Conservation (phyloP, 805 yeast genomes). For the Ogataea thermomethanolica region DNA sequence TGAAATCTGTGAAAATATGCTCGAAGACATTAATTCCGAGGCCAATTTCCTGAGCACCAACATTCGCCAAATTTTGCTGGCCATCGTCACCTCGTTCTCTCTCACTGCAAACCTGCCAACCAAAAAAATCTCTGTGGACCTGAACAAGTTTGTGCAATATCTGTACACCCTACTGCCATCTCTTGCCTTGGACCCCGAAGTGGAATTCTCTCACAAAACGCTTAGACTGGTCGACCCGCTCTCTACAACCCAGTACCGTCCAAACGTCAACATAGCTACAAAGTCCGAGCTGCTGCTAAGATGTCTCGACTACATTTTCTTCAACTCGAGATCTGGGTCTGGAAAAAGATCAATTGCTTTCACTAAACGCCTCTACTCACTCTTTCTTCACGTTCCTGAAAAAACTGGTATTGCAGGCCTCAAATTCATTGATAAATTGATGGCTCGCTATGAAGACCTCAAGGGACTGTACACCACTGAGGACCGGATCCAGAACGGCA, state of each 20-base stretch:
- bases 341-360: constrained; percentile 72
- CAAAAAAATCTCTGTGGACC: constrained; percentile 72
- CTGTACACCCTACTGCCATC: constrained; percentile 67
- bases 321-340: constrained; percentile 68
- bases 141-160: constrained; percentile 74
- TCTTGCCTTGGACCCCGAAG: constrained; percentile 71
- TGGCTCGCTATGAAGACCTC: constrained; percentile 66
- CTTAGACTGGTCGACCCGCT: constrained; percentile 79
- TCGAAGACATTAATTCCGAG: constrained; percentile 43
- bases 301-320: constrained; percentile 77
- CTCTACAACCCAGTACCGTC: constrained; percentile 41
- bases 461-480: constrained; percentile 81
- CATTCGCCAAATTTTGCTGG: constrained; percentile 71
- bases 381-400: constrained; percentile 77
- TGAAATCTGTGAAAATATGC: constrained; percentile 61
- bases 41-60: constrained; percentile 41
- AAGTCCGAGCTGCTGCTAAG: constrained; percentile 79
- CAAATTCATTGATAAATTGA: constrained; percentile 73
- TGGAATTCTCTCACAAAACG: constrained; percentile 82
- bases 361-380: constrained; percentile 70
- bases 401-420: constrained; percentile 76
- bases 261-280: constrained; percentile 82
- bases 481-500: constrained; percentile 82
- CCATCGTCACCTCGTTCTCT: constrained; percentile 88
- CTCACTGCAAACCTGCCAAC: constrained; percentile 71